Conservation (phyloP, 345 rosid genomes). For the Acer saccharum region DNA sequence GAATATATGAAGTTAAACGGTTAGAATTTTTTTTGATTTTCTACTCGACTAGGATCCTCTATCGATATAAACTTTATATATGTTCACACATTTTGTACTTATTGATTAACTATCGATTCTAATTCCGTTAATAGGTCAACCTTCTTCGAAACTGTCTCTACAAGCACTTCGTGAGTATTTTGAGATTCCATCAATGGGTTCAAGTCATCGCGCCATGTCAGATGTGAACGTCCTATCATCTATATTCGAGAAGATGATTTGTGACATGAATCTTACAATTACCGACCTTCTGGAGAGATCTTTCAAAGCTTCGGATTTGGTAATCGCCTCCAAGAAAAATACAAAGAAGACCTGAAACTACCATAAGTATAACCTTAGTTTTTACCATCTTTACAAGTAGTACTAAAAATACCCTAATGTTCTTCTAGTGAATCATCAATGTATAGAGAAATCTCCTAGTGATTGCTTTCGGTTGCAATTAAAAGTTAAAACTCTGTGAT, state of each 20-base stretch:
- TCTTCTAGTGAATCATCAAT: too few species aligned
- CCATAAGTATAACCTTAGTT: too few species aligned
- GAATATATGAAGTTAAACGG: slow-evolving; percentile 20
- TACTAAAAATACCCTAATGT: too few species aligned
- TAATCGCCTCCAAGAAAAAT: background rate
- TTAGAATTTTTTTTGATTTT: background rate
- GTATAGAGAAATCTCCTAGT: background rate
- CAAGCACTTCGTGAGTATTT: slow-evolving; percentile 11
- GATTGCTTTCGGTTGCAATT: background rate
- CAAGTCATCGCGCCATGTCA: slow-evolving; percentile 27
- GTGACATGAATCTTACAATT: slow-evolving; percentile 16
- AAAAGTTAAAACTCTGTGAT: background rate
- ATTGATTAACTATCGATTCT: background rate
- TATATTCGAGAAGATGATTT: slow-evolving; percentile 12
- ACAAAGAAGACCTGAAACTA: background rate
- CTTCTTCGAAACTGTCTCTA: background rate
- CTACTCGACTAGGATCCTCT: too few species aligned
- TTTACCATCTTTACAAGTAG: too few species aligned
- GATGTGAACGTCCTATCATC: slow-evolving; percentile 23
- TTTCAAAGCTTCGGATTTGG: slow-evolving; percentile 18
- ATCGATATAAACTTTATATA: too few species aligned
- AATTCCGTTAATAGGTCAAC: slow-evolving; percentile 12
- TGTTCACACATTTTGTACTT: too few species aligned
- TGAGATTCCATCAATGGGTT: slow-evolving; percentile 8
- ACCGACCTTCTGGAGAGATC: slow-evolving; percentile 17